Evolutionary conservation across 2,329 filamentous ascomycete species (phyloP).

Genomic region (Pseudogymnoascus sp.): DNA sequence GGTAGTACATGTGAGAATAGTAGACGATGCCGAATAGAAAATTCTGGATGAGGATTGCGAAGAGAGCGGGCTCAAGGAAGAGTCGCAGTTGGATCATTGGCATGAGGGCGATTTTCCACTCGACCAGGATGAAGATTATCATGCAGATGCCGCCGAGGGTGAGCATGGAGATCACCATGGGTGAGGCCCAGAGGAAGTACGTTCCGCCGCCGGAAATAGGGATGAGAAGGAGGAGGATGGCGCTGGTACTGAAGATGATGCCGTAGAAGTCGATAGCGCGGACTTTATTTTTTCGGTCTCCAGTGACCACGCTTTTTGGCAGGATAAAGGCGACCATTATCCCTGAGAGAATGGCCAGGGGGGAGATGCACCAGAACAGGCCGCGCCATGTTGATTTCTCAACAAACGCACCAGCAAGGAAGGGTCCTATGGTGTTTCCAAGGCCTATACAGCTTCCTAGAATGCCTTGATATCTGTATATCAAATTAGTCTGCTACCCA

Average conservation of each 20-base stretch:
- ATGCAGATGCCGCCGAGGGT: slow-evolving; percentile 38
- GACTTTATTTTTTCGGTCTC: slow-evolving; percentile 38
- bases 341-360: slow-evolving; percentile 39
- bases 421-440: slow-evolving; percentile 36
- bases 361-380: slow-evolving; percentile 43
- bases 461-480: slow-evolving; percentile 33
- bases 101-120: slow-evolving; percentile 45
- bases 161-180: slow-evolving; percentile 52
- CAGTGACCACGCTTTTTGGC: slow-evolving; percentile 42
- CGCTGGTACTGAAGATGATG: slow-evolving; percentile 43
- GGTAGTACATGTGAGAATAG: slow-evolving; percentile 50
- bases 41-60: slow-evolving; percentile 47
- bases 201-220: slow-evolving; percentile 53
- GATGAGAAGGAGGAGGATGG: slow-evolving; percentile 51
- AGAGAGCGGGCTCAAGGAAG: slow-evolving; percentile 45
- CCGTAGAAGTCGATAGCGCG: slow-evolving; percentile 52
- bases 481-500: neutral
- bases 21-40: slow-evolving; percentile 53
- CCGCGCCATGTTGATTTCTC: slow-evolving; percentile 33
- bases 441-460: slow-evolving; percentile 33
- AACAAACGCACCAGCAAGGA: slow-evolving; percentile 34
- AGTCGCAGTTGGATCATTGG: slow-evolving; percentile 42
- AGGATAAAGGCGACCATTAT: slow-evolving; percentile 39
- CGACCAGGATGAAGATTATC: slow-evolving; percentile 42
- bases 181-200: slow-evolving; percentile 46